These are phyloP conservation scores for Torulaspora delbrueckii DNA, from an alignment of 805 yeast genomes.

Conservation along the genomic window DNA sequence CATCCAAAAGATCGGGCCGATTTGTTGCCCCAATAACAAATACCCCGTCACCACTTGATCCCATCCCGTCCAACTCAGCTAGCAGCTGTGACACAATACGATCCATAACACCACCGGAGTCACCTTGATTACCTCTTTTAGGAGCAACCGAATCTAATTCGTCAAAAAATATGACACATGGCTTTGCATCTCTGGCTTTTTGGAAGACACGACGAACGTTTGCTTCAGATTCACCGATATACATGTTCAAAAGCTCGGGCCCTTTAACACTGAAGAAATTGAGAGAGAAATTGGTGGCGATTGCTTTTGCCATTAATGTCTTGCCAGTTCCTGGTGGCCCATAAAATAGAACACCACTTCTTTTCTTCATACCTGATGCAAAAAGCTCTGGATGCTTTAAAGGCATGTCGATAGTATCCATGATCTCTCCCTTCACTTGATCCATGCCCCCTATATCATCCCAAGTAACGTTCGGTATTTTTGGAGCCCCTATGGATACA, in stretches of 20 bases:
- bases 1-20: conserved; percentile 91
- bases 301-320: conserved; percentile 91
- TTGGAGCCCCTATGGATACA: conserved; percentile 94
- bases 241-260: conserved; percentile 94
- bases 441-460: conserved; percentile 96
- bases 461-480: conserved; percentile 94
- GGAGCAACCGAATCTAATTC: conserved; percentile 98
- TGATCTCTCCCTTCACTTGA: conserved; percentile 80
- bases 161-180: conserved; percentile 96
- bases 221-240: conserved; percentile 97
- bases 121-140: conserved; percentile 97
- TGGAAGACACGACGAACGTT: conserved; percentile 93
- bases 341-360: conserved; percentile 90
- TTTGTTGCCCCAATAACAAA: conserved; percentile 99
- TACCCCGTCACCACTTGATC: conserved; percentile 75
- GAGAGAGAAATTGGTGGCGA: conserved; percentile 89
- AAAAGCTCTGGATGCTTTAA: conserved; percentile 88
- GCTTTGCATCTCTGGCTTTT: conserved; percentile 91
- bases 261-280: conserved; percentile 97
- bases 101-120: conserved; percentile 99
- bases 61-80: conserved; percentile 96
- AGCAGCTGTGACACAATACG: conserved; percentile 91
- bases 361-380: conserved; percentile 80
- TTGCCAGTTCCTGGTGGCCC: conserved; percentile 99
- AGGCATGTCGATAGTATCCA: conserved; percentile 96